Base-by-base conservation (phyloP, 2,329 filamentous ascomycete genomes). In the Hypoxylon rubiginosum region DNA sequence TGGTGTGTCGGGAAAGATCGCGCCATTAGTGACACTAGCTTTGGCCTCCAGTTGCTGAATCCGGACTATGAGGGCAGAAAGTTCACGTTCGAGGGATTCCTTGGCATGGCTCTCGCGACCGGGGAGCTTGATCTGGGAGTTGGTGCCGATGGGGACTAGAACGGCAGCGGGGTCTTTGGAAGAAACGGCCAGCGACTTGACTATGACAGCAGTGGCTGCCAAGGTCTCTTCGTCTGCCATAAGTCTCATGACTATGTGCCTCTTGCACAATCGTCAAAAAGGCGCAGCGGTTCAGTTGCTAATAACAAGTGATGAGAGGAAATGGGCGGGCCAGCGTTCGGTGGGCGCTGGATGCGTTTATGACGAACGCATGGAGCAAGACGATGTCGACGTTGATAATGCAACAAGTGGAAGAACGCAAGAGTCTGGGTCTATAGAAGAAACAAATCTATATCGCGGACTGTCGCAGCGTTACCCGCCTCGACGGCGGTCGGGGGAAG, bases 1-100 rank as follows among this genome's bases (percentile, higher is more conserved):
- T 51, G 94, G 93, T 9, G 93, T 96, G 76, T 94, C 91, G 73
- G 93, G 93, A 73, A 94, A 86, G 61, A 81, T 80, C 56, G 85
- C 84, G 68, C 85, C 82, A 70, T 85, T 84, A 63, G 86, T 79
- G 62, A 86, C 82, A 75, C 86, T 88, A 70, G 92, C 91, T 81
- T 91, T 91, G 72, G 89, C 88, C 83, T 98, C 94, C 72, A 98
- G 88, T 70, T 90, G 89, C 70, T 94, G 91, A 72, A 98, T 89
- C 71, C 96, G 87, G 67, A 90, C 82, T 64, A 91, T 88, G 69
- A 98, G 87, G 60, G 92, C 91, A 54, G 91, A 88, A 62, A 99
- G 87, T 81, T 98, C 95, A 65, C 86, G 85, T 81, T 98, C 94
- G 66, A 98, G 88, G 32, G 86, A 86, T 71, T 87, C 85, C 82